Percentiles rank a stretch among this genome's conserved stretches.
Conservation (phyloP, 192 early-diverging fungal species). For the Entomortierella beljakovae region DNA sequence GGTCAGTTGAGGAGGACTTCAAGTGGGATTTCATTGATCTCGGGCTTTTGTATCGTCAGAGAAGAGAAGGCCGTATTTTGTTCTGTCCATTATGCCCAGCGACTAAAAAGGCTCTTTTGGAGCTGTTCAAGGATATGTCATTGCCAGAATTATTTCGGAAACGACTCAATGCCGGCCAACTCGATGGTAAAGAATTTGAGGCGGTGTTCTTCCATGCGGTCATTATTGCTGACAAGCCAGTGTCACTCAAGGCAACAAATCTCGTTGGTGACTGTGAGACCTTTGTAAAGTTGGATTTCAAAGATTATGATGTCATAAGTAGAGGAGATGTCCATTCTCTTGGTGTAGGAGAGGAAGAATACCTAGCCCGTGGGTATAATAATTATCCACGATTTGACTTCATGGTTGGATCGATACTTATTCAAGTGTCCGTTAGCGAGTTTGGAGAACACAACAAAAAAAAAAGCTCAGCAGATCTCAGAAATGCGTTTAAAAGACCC, state of each 20-base stretch:
- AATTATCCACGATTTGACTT: conserved; percentile 50
- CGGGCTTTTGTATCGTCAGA: conserved; percentile 42
- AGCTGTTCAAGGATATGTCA: conserved; percentile 39
- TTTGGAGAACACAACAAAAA: conserved; percentile 38
- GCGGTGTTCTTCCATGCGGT: conserved; percentile 26
- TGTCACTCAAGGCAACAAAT: conserved; percentile 41
- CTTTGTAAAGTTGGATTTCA: conserved; percentile 18
- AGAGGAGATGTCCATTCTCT: conserved; percentile 17
- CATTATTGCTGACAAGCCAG: conserved; percentile 16
- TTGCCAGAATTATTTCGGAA: conserved; percentile 23
- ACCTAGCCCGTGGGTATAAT: conserved; percentile 32
- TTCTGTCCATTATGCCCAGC: conserved; percentile 33
- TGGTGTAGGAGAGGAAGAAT: conserved; percentile 18
- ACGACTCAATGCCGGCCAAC: conserved; percentile 11
- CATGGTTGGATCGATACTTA: conserved; percentile 43
- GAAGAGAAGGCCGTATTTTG: conserved; percentile 11
- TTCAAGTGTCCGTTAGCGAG: conserved; percentile 39
- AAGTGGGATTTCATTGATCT: conserved; percentile 40
- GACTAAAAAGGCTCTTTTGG: conserved; percentile 37
- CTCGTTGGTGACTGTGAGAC: conserved; percentile 17
- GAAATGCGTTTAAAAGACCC: conserved; percentile 1
- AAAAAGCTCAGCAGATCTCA: conserved; percentile 29
- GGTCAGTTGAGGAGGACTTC: conserved; percentile 41
- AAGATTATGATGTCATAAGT: conserved; percentile 11
- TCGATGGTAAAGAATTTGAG: conserved; percentile 38